Evolutionary conservation across 2,329 filamentous ascomycete genomes (phyloP).

Genomic region (Shiraia sp.): DNA sequence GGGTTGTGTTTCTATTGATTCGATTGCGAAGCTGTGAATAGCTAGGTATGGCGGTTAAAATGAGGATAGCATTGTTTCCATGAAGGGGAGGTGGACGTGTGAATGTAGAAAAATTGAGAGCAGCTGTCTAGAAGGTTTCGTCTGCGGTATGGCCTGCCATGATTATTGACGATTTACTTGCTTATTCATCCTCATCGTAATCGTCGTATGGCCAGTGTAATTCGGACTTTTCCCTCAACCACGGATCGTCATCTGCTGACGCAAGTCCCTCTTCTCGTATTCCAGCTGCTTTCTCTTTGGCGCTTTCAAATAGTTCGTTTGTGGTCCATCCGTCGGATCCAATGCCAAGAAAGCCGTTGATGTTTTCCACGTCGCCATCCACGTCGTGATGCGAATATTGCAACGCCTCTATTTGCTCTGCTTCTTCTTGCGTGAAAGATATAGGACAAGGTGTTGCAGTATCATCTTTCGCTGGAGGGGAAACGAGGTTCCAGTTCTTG

Average conservation of each 20-base stretch:
- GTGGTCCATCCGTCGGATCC: conserved; percentile 31
- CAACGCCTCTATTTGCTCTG: conserved; percentile 12
- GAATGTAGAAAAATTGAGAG: too few relatives aligned
- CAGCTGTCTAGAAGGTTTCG: too few relatives aligned
- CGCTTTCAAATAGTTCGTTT: conserved; percentile 24
- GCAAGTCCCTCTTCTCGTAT: conserved; percentile 21
- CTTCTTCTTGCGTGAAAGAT: conserved; percentile 17
- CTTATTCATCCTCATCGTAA: conserved; percentile 17
- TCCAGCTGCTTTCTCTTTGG: conserved; percentile 15
- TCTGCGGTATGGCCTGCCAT: too few relatives aligned
- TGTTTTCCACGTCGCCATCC: conserved; percentile 20
- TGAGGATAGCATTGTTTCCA: too few relatives aligned
- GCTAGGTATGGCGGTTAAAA: too few relatives aligned
- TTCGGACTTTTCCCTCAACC: conserved; percentile 21
- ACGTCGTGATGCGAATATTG: conserved; percentile 20
- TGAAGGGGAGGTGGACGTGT: too few relatives aligned
- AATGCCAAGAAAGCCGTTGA: conserved; percentile 24
- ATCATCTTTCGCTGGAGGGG: conserved; percentile 3
- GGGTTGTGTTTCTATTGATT: too few relatives aligned
- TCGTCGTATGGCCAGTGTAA: conserved; percentile 32
- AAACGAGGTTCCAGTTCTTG: conserved; percentile 24
- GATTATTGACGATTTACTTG: too few relatives aligned
- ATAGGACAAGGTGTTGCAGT: conserved; percentile 17
- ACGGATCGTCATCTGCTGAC: conserved; percentile 19
- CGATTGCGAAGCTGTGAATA: too few relatives aligned